Conservation (phyloP, 331 rosid genomes). For the Cydonia oblonga region DNA sequence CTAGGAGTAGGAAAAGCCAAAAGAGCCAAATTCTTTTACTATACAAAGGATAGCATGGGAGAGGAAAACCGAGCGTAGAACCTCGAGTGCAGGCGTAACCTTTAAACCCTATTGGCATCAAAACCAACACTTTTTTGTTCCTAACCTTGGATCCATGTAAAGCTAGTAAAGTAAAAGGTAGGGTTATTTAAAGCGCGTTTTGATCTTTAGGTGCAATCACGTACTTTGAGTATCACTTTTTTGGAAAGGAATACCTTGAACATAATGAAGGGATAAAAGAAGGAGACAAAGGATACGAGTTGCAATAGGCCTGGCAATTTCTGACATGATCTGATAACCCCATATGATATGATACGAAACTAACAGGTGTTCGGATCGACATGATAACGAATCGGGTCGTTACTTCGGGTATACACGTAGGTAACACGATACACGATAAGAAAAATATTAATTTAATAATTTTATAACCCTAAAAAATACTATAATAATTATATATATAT, state of each 20-base stretch:
- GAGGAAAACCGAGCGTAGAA: neutral
- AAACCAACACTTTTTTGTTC: slow-evolving; percentile 21
- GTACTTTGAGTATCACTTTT: slow-evolving; percentile 11
- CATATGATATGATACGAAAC: too few species aligned
- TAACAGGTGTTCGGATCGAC: too few species aligned
- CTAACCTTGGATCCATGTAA: slow-evolving; percentile 25
- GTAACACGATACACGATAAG: too few species aligned
- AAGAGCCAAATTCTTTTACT: neutral
- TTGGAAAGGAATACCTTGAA: slow-evolving; percentile 22
- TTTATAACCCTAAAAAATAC: too few species aligned
- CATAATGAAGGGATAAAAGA: neutral
- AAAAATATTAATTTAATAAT: too few species aligned
- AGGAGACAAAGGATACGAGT: slow-evolving; percentile 8
- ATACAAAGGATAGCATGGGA: neutral
- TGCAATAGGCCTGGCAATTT: too few species aligned
- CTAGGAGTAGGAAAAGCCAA: neutral
- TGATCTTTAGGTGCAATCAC: neutral
- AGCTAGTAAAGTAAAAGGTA: slow-evolving; percentile 4
- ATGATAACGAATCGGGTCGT: too few species aligned
- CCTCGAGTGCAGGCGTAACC: neutral
- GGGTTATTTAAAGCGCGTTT: slow-evolving; percentile 1
- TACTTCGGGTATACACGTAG: too few species aligned
- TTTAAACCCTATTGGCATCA: neutral
- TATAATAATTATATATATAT: too few species aligned
- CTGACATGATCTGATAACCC: too few species aligned